These are phyloP conservation scores for Candida pseudofarinosa DNA, from an alignment of 805 yeast genomes.

Conservation along the genomic window DNA sequence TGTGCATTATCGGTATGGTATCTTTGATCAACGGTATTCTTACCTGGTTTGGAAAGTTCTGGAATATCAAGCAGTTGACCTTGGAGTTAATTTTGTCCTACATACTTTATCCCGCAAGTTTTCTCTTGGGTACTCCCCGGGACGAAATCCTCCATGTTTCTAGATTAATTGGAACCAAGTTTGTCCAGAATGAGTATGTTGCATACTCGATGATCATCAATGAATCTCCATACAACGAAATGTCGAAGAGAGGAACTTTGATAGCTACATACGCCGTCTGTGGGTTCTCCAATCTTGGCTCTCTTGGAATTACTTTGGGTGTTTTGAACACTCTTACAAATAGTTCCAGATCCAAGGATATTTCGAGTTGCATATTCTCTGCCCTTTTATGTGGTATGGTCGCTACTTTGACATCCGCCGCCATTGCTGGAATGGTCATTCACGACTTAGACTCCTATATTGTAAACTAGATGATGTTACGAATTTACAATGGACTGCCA, in stretches of 20 bases:
- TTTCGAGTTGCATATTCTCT: slow-evolving; percentile 43
- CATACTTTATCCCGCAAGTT: slow-evolving; percentile 56
- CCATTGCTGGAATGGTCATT: slow-evolving; percentile 61
- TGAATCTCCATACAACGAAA: slow-evolving; percentile 40
- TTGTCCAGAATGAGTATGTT: slow-evolving; percentile 60
- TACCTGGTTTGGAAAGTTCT: slow-evolving; percentile 58
- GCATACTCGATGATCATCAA: slow-evolving; percentile 43
- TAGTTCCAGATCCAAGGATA: slow-evolving; percentile 41
- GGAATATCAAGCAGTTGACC: slow-evolving; percentile 52
- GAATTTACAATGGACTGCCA: too few relatives aligned
- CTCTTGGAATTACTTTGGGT: slow-evolving; percentile 59
- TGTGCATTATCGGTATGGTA: slow-evolving; percentile 60
- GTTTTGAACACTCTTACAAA: slow-evolving; percentile 57
- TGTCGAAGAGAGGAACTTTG: slow-evolving; percentile 49
- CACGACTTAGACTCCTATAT: slow-evolving; percentile 33
- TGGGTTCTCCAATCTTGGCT: slow-evolving; percentile 61
- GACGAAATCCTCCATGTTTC: slow-evolving; percentile 49
- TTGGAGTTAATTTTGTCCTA: slow-evolving; percentile 55
- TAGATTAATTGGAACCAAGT: slow-evolving; percentile 51
- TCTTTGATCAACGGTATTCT: slow-evolving; percentile 52
- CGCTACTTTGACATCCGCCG: slow-evolving; percentile 53
- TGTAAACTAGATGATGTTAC: neutral
- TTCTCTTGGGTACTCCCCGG: slow-evolving; percentile 53
- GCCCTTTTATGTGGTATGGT: slow-evolving; percentile 51
- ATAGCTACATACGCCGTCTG: slow-evolving; percentile 60